These are phyloP conservation scores for Termitomyces sp. DNA, from an alignment of 768 basidiomycete species.

Conservation along the genomic window DNA sequence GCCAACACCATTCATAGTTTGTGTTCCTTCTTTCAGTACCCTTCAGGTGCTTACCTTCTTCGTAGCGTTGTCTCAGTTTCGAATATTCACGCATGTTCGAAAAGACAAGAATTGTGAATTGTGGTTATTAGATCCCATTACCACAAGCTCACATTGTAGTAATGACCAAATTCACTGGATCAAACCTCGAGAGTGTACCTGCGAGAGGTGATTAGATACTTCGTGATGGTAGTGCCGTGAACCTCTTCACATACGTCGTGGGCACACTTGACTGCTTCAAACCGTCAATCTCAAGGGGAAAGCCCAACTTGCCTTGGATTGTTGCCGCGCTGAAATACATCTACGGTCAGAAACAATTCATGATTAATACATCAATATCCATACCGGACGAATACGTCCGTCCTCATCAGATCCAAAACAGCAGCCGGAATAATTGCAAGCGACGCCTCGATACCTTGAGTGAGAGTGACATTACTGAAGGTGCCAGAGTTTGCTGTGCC, in stretches of 20 bases:
- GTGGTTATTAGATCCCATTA: no score
- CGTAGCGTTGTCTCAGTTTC: no score
- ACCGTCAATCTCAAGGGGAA: slow-evolving; percentile 31
- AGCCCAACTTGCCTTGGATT: slow-evolving; percentile 28
- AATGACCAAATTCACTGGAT: neutral
- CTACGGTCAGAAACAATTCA: neutral
- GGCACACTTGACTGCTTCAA: slow-evolving; percentile 32
- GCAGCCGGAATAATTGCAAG: slow-evolving; percentile 54
- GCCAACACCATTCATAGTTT: no score
- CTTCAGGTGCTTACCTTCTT: no score
- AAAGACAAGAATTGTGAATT: no score
- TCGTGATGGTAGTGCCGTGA: neutral
- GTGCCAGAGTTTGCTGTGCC: slow-evolving; percentile 55
- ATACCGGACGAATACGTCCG: slow-evolving; percentile 36
- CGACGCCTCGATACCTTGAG: slow-evolving; percentile 45
- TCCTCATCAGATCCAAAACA: slow-evolving; percentile 45
- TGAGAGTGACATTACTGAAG: slow-evolving; percentile 54
- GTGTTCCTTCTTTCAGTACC: no score
- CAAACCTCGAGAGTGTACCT: neutral
- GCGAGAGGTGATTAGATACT: neutral
- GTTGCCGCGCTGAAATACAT: slow-evolving; percentile 24
- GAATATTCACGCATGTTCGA: no score
- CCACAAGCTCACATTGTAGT: neutral
- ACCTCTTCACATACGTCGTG: slow-evolving; percentile 25
- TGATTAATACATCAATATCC: slow-evolving; percentile 1